Evolutionary conservation across 2,329 filamentous ascomycete genomes (phyloP), one percentile per base, ranked within the genome.

Genomic region (Fusarium scirpi): DNA sequence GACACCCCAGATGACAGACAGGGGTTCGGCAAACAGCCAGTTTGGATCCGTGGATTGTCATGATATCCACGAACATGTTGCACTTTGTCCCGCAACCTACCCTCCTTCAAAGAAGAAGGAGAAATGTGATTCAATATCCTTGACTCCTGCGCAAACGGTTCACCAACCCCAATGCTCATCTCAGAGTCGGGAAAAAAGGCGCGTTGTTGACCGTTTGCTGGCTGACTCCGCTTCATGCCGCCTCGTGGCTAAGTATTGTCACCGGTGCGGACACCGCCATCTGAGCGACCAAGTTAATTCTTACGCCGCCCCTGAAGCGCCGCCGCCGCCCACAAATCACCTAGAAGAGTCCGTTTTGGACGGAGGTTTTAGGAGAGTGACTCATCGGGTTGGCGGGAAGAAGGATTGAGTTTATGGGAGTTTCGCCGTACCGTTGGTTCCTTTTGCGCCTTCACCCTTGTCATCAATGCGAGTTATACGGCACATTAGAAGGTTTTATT

Each of bases 401-500:
- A 55, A 63, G 62, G 49, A 52, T 62, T 70, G 53, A 41, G 46
- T 59, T 32, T 27, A 64, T 62, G 63, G 49, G 44, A 58, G 46
- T 67, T 56, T 67, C 56, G 58, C 49, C 29, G 47, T 62, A 41
- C 53, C 25, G 58, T 58, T 64, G 55, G 58, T 41, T 70, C 58
- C 43, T 43, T 66, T 60, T 58, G 65, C 58, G 63, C 57, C 46
- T 47, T 48, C 30, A 61, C 51, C 57, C 57, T 67, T 62, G 60
- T 70, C 49, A 47, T 57, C 52, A 66, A 70, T 73, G 70, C 57
- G 56, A 65, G 58, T 64, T 54, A 62, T 64, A 71, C 72, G 70
- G 72, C 72, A 74, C 72, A 73, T 74, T 53, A 62, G 48, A 66
- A 53, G 49, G 48, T 48, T 70, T 62, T 58, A 58, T 68, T 70